A percentile compares a stretch with the other conserved stretches of the same genome.
phyloP scores from a whole-genome alignment of 202 grass and related monocot species.

The Hordeum pubiflorum region DNA sequence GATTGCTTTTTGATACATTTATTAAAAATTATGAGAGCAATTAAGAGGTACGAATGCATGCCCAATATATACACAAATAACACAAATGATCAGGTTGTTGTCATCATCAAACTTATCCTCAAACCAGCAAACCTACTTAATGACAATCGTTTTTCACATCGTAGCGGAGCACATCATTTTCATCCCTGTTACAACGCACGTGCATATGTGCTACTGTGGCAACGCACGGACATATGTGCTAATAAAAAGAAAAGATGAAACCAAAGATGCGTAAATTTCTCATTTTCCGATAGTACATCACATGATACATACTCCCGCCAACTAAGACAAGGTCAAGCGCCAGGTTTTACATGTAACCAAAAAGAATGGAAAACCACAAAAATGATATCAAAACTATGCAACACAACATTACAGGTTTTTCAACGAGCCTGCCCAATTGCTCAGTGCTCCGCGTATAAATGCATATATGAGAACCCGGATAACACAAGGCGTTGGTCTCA shows the following conservation, averaged over 20 bases:
- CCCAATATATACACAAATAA: too few species aligned
- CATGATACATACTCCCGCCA: constrained; percentile 12
- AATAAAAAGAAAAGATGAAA: neutral
- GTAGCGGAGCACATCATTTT: too few species aligned
- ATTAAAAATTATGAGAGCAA: too few species aligned
- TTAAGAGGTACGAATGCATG: too few species aligned
- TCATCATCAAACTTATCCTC: too few species aligned
- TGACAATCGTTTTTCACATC: too few species aligned
- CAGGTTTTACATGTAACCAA: constrained; percentile 20
- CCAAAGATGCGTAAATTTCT: neutral
- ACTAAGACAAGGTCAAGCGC: neutral
- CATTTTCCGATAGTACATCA: neutral
- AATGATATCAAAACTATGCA: constrained; percentile 17
- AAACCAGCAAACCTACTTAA: too few species aligned
- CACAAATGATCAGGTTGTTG: too few species aligned
- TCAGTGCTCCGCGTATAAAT: neutral
- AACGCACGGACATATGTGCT: too few species aligned
- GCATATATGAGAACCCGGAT: neutral
- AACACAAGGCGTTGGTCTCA: neutral
- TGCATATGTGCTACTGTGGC: too few species aligned
- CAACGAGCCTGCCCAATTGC: neutral
- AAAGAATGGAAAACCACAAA: neutral
- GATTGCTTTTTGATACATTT: too few species aligned
- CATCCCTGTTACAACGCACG: too few species aligned
- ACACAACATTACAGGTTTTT: constrained; percentile 24